Conservation (phyloP, 2,329 filamentous ascomycete genomes). For the Aureobasidium leucospermi region DNA sequence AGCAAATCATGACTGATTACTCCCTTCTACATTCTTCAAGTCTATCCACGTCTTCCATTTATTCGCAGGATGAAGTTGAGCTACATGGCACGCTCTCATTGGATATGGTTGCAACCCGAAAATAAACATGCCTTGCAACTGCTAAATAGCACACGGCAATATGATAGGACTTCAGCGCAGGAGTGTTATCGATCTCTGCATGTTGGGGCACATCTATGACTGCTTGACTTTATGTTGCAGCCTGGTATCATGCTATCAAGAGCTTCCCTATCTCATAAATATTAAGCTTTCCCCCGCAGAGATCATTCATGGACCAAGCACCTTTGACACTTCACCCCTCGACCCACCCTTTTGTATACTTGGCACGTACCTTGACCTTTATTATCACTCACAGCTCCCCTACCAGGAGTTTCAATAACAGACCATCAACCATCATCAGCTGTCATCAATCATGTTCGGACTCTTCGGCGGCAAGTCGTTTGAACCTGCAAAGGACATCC, state of each 20-base stretch:
- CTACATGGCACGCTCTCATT: no score
- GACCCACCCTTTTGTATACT: background rate
- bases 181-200: no score
- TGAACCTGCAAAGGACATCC: conserved; percentile 31
- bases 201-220: background rate
- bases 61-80: no score
- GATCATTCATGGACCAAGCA: background rate
- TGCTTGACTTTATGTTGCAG: background rate
- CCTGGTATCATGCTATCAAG: background rate
- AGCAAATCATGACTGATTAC: background rate
- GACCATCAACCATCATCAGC: background rate
- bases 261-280: background rate
- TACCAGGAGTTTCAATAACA: background rate
- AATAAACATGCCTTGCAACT: no score
- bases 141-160: no score
- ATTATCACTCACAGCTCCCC: background rate
- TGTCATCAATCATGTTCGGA: conserved; percentile 5
- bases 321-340: background rate
- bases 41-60: no score
- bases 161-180: no score
- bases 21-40: background rate
- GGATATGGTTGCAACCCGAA: no score
- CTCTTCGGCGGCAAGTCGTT: conserved; percentile 20
- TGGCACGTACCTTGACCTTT: background rate
- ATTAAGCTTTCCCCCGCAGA: background rate